These are phyloP conservation scores for Phialocephala sp. DNA, from an alignment of 2,329 filamentous ascomycete genomes.

Conservation along the genomic window DNA sequence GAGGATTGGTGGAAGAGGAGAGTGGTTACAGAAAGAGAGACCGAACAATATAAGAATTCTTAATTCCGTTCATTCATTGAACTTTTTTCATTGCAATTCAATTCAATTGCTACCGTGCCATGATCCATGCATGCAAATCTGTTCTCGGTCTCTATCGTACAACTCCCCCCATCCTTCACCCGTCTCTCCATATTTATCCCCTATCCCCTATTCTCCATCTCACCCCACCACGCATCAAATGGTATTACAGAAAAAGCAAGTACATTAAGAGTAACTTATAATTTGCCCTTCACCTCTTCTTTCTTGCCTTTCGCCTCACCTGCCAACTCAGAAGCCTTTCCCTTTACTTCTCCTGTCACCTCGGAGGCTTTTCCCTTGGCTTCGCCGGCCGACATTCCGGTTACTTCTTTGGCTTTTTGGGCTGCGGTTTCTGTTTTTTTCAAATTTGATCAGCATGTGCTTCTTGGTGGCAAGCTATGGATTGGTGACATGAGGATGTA, in stretches of 20 bases:
- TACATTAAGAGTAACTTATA: conserved; percentile 17
- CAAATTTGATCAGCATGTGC: conserved; percentile 27
- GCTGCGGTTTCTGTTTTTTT: conserved; percentile 47
- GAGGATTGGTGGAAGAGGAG: not conserved
- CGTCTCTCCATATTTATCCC: not conserved
- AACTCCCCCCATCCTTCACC: not conserved
- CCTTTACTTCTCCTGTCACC: conserved; percentile 48
- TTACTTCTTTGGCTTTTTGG: conserved; percentile 52
- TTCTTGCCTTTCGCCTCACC: conserved; percentile 46
- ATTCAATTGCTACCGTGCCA: not conserved
- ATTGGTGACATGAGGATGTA: too few species aligned
- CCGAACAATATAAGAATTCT: not conserved
- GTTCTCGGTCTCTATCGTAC: conserved; percentile 8
- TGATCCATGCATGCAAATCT: conserved; percentile 9
- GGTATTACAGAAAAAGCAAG: not conserved
- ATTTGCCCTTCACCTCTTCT: conserved; percentile 47
- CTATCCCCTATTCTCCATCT: not conserved
- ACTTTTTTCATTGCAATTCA: not conserved
- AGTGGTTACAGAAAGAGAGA: not conserved
- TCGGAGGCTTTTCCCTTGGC: conserved; percentile 46
- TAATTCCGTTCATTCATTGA: not conserved
- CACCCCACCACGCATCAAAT: not conserved
- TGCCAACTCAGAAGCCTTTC: conserved; percentile 44
- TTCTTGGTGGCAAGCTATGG: too few species aligned
- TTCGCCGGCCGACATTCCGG: conserved; percentile 40